Evolutionary conservation across 352 stramenopile genomes (phyloP).

Genomic region (Phytophthora pistaciae): DNA sequence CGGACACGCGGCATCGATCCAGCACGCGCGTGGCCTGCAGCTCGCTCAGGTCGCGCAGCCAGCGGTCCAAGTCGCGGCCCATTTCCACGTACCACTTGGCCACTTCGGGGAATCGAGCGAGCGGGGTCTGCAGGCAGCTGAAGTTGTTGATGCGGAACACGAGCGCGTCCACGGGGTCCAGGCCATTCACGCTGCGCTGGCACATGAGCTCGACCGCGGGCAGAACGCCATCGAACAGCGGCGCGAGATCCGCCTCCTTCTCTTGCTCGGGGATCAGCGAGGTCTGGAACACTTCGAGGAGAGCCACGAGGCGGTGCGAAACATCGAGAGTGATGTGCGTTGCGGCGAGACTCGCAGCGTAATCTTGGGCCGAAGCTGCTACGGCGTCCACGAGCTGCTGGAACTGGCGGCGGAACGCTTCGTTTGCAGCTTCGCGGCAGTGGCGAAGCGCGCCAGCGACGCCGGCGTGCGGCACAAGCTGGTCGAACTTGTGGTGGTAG

Average conservation of each 20-base stretch:
- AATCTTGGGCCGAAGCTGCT: slow-evolving; percentile 58
- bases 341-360: slow-evolving; percentile 64
- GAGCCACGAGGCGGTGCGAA: slow-evolving; percentile 57
- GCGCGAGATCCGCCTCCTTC: slow-evolving; percentile 56
- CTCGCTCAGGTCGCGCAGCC: slow-evolving; percentile 54
- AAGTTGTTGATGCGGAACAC: slow-evolving; percentile 82
- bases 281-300: slow-evolving; percentile 71
- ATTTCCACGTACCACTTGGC: slow-evolving; percentile 47
- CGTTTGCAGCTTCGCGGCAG: slow-evolving; percentile 52
- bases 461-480: slow-evolving; percentile 45
- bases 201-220: slow-evolving; percentile 62
- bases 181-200: slow-evolving; percentile 43
- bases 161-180: slow-evolving; percentile 59
- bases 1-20: slow-evolving; percentile 51
- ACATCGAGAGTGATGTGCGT: slow-evolving; percentile 68
- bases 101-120: slow-evolving; percentile 57
- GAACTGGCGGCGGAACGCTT: slow-evolving; percentile 66
- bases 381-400: slow-evolving; percentile 57
- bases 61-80: slow-evolving; percentile 41
- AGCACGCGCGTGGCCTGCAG: slow-evolving; percentile 54
- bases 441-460: slow-evolving; percentile 46
- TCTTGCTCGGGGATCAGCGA: slow-evolving; percentile 65
- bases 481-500: slow-evolving; percentile 68
- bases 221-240: slow-evolving; percentile 62
- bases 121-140: slow-evolving; percentile 62